Conservation (phyloP, 805 yeast species). For the Wickerhamiella slavikovae region DNA sequence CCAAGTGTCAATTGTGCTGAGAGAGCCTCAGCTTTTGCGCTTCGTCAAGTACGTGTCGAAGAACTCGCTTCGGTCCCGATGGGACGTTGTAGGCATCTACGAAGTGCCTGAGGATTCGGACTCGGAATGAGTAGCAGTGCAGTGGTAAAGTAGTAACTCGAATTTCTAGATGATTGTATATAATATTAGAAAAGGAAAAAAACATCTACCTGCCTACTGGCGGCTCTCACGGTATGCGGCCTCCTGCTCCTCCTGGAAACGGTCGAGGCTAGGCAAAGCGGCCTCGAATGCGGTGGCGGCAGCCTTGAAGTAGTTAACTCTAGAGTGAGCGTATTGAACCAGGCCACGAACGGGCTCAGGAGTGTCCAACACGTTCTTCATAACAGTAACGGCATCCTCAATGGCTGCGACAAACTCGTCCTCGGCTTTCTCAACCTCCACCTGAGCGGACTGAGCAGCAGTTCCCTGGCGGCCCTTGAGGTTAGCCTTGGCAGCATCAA, state of each 20-base stretch:
- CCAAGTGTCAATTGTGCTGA: slow-evolving; percentile 46
- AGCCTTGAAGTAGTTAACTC: slow-evolving; percentile 58
- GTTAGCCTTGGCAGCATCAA: slow-evolving; percentile 53
- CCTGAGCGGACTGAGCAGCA: slow-evolving; percentile 52
- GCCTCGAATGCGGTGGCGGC: slow-evolving; percentile 47
- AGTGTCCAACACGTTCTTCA: slow-evolving; percentile 60
- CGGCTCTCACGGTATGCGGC: slow-evolving; percentile 16
- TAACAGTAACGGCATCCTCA: slow-evolving; percentile 65
- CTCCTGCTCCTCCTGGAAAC: slow-evolving; percentile 33
- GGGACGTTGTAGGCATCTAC: slow-evolving; percentile 80
- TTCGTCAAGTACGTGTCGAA: slow-evolving; percentile 82
- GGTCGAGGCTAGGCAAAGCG: slow-evolving; percentile 43
- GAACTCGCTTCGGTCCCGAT: slow-evolving; percentile 74
- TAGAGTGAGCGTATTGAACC: slow-evolving; percentile 53
- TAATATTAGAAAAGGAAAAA: background rate
- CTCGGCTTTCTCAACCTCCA: slow-evolving; percentile 63
- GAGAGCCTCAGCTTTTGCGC: slow-evolving; percentile 75
- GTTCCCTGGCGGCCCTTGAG: slow-evolving; percentile 24
- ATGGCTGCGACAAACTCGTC: slow-evolving; percentile 76
- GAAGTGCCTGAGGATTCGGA: slow-evolving; percentile 34
- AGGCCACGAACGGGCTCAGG: slow-evolving; percentile 50
- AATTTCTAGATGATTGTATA: background rate
- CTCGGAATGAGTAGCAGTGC: slow-evolving; percentile 18
- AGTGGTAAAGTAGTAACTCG: background rate
- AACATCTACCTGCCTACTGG: background rate